Evolutionary conservation across 2,329 filamentous ascomycete species (phyloP), one percentile per base, ranked within the genome.

Genomic region (Hysterium pulicare): DNA sequence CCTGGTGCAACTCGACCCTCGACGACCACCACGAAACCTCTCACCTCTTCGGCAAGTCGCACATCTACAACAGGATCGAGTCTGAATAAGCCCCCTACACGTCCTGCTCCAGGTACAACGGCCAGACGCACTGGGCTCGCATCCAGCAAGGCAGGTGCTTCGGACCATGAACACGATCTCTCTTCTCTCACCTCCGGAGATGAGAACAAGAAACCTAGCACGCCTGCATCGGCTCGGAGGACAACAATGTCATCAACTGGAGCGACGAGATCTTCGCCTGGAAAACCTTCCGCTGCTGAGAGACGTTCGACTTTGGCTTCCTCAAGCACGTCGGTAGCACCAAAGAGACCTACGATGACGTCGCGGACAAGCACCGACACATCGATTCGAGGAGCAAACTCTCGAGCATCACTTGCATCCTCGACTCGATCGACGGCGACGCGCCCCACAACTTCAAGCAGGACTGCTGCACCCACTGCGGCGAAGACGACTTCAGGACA

Each of bases 61-160:
- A 49, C 55, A 5, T 50, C 54, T 22, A 50, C 56, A 3, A 13
- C 8, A 2, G 63, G 55, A 8, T 58, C 57, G 6, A 61, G 57
- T 44, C 45, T 66, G 49, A 67, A 54, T 53, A 67, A 65, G 51
- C 59, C 63, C 13, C 58, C 63, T 32, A 65, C 62, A 49, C 63
- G 63, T 49, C 59, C 62, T 6, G 48, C 51, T 6, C 41, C 59
- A 1, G 53, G 55, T 11, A 52, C 62, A 9, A 40, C 51, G 2
- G 55, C 51, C 17, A 45, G 61, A 20, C 51, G 59, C 36, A 47
- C 58, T 1, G 50, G 51, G 4, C 34, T 55, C 43, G 9, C 37
- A 11, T 20, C 37, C 2, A 49, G 58, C 28, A 58, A 52, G 28
- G 39, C 54, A 6, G 43, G 52, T 1, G 50, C 57, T 2, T 58